phyloP scores from a whole-genome alignment of 2,329 filamentous ascomycete species.

The Periconia sp. region DNA sequence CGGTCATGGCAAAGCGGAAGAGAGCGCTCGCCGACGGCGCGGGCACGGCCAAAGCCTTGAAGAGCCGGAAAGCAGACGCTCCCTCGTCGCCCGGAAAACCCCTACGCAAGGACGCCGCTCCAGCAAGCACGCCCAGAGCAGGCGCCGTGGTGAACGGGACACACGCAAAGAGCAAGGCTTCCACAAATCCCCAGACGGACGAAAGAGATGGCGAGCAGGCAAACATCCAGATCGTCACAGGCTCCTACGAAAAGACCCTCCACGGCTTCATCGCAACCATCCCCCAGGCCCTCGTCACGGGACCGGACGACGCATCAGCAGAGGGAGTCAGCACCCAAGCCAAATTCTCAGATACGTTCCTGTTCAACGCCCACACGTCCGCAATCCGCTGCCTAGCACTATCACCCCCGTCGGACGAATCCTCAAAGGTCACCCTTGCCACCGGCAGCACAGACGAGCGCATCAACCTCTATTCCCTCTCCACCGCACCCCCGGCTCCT shows the following conservation, averaged over 20 bases:
- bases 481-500: conserved; percentile 61
- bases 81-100: conserved; percentile 23
- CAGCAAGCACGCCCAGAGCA: too few relatives aligned
- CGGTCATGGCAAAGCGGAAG: conserved; percentile 46
- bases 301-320: conserved; percentile 23
- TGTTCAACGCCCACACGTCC: conserved; percentile 92
- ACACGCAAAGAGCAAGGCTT: conserved; percentile 21
- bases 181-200: conserved; percentile 13
- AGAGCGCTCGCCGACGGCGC: conserved; percentile 30
- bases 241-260: conserved; percentile 91
- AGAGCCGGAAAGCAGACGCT: conserved; percentile 32
- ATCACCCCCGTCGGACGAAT: conserved; percentile 71
- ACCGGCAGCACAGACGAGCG: conserved; percentile 92
- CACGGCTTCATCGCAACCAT: conserved; percentile 88
- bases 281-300: conserved; percentile 44
- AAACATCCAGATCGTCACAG: conserved; percentile 85
- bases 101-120: too few relatives aligned
- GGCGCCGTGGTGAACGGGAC: too few relatives aligned
- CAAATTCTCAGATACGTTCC: conserved; percentile 87
- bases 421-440: conserved; percentile 86
- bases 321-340: conserved; percentile 46
- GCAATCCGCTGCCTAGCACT: conserved; percentile 88
- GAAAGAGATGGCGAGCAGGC: conserved; percentile 19
- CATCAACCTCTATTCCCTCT: conserved; percentile 93
- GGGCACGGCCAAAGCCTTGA: conserved; percentile 26